These are phyloP conservation scores for Rubus idaeus DNA, from an alignment of 306 rosid genomes.

Conservation along the genomic window DNA sequence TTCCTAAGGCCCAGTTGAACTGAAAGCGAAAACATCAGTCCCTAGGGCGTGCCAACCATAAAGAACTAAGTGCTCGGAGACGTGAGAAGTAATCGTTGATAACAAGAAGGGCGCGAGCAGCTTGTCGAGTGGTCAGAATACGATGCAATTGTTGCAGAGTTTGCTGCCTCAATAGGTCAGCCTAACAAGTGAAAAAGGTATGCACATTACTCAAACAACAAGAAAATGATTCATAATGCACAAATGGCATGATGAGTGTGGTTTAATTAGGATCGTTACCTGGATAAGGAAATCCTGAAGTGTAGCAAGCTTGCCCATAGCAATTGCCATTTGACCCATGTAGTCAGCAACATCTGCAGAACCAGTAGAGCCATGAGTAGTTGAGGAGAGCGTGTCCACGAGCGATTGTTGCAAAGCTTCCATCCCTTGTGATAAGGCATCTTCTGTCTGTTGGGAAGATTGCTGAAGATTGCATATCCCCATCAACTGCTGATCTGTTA, in stretches of 20 bases:
- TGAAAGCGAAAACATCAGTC: conserved; percentile 22
- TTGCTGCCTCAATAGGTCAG: conserved; percentile 84
- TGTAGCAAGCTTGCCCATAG: conserved; percentile 83
- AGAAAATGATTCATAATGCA: not conserved
- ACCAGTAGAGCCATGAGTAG: conserved; percentile 40
- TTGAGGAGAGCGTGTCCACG: conserved; percentile 66
- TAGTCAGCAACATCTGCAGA: conserved; percentile 75
- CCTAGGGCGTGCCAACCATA: conserved; percentile 83
- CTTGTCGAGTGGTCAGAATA: conserved; percentile 67
- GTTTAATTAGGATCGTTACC: conserved; percentile 29
- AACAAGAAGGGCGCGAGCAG: conserved; percentile 73
- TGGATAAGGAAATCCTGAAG: conserved; percentile 75
- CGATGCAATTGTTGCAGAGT: conserved; percentile 77
- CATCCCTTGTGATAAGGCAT: conserved; percentile 90
- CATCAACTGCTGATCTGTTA: conserved; percentile 72
- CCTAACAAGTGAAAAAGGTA: conserved; percentile 39
- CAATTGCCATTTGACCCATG: conserved; percentile 96
- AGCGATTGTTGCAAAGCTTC: conserved; percentile 89
- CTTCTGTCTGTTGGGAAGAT: conserved; percentile 87
- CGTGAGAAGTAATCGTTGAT: conserved; percentile 65
- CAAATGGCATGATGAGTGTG: not conserved
- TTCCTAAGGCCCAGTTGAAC: not conserved
- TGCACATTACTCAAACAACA: not conserved
- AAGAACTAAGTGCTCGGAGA: conserved; percentile 76
- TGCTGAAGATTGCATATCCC: conserved; percentile 78